Conservation (phyloP, 2,329 filamentous ascomycete species). For the Microcera coccophila region DNA sequence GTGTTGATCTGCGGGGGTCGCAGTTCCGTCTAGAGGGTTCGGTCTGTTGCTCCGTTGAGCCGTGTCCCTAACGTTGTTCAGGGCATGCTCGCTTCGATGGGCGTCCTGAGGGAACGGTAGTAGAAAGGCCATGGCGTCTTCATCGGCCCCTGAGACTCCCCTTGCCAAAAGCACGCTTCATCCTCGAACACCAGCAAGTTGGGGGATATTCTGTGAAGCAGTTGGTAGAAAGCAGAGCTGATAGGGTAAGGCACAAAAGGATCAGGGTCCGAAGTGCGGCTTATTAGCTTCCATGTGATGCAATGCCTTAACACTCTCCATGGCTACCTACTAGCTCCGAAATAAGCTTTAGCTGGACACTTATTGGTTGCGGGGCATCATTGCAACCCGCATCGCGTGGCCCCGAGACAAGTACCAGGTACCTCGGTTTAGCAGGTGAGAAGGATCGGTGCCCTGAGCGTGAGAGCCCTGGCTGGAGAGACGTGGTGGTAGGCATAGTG, state of each 20-base stretch:
- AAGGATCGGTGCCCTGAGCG: too few relatives aligned
- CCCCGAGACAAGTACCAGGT: not conserved
- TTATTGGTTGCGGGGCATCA: slow-evolving; percentile 27
- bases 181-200: slow-evolving; percentile 18
- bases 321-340: slow-evolving; percentile 24
- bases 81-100: slow-evolving; percentile 27
- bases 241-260: too few relatives aligned
- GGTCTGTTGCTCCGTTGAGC: slow-evolving; percentile 22
- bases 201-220: slow-evolving; percentile 16
- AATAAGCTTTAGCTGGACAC: slow-evolving; percentile 18
- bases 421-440: too few relatives aligned
- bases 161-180: slow-evolving; percentile 21
- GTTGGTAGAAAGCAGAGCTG: too few relatives aligned
- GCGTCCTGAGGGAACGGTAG: slow-evolving; percentile 32
- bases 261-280: too few relatives aligned
- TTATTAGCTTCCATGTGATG: slow-evolving; percentile 30
- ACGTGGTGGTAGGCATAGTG: too few relatives aligned
- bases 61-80: slow-evolving; percentile 15
- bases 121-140: slow-evolving; percentile 39
- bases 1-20: not conserved
- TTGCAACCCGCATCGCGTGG: not conserved
- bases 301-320: too few relatives aligned
- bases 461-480: too few relatives aligned
- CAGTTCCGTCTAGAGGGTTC: slow-evolving; percentile 18
- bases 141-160: slow-evolving; percentile 23